These are phyloP conservation scores for Claviceps monticola DNA, from an alignment of 2,329 filamentous ascomycete genomes.

Conservation along the genomic window DNA sequence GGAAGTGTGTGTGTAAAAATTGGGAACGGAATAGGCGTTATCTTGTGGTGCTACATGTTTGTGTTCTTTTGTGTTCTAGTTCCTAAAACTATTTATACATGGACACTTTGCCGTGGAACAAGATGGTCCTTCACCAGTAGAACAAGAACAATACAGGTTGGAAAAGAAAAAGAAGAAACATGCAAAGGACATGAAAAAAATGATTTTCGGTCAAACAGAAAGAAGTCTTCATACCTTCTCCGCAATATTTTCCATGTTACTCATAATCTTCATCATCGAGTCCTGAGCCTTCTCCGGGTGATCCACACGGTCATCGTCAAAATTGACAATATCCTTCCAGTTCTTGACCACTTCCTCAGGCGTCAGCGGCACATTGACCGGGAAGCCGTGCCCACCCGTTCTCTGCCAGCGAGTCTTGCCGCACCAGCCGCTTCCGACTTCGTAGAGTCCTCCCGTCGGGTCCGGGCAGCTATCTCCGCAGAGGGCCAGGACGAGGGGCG, in stretches of 20 bases:
- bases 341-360: constrained; percentile 69
- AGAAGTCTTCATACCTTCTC: constrained; percentile 42
- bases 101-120: neutral
- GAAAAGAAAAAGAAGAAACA: constrained; percentile 5
- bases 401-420: constrained; percentile 92
- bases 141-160: constrained; percentile 2
- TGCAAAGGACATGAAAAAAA: neutral
- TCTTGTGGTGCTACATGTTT: neutral
- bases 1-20: too few species aligned
- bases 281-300: constrained; percentile 69
- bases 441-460: constrained; percentile 77
- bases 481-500: constrained; percentile 78
- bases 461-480: constrained; percentile 74
- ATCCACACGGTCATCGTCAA: constrained; percentile 77
- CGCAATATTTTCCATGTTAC: constrained; percentile 71
- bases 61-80: constrained; percentile 6
- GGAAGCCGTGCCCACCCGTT: constrained; percentile 79
- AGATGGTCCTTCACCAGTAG: neutral
- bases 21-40: too few species aligned
- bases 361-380: constrained; percentile 66
- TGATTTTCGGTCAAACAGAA: neutral
- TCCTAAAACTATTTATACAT: constrained; percentile 10
- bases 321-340: constrained; percentile 71
- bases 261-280: constrained; percentile 61
- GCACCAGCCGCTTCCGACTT: constrained; percentile 90